Evolutionary conservation across 208 protist genomes (phyloP).

Genomic region (Trypanosoma theileri): DNA sequence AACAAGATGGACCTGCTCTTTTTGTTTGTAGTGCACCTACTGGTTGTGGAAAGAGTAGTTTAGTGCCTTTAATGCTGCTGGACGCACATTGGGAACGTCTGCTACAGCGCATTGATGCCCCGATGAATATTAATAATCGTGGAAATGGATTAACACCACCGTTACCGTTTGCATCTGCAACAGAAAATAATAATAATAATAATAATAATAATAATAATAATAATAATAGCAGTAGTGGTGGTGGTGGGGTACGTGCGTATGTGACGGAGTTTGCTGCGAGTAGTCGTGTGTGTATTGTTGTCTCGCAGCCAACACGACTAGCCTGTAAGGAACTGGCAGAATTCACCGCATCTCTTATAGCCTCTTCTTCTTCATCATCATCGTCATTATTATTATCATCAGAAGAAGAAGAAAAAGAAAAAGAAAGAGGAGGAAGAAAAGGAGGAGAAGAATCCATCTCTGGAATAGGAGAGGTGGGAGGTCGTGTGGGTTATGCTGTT

Average conservation of each 20-base stretch:
- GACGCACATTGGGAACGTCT: conserved; percentile 68
- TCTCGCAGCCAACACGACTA: conserved; percentile 78
- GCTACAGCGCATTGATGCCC: conserved; percentile 22
- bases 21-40: conserved; percentile 66
- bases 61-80: conserved; percentile 66
- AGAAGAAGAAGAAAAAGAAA: no score
- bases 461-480: conserved; percentile 27
- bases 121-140: neutral
- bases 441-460: conserved; percentile 4
- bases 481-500: conserved; percentile 75
- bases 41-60: conserved; percentile 70
- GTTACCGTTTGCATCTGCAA: conserved; percentile 12
- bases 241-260: conserved; percentile 37
- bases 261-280: conserved; percentile 36
- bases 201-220: conserved; percentile 7
- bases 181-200: neutral
- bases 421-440: no score
- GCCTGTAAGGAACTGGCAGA: conserved; percentile 64
- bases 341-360: conserved; percentile 39
- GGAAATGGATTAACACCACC: conserved; percentile 22
- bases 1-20: conserved; percentile 7
- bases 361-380: conserved; percentile 7
- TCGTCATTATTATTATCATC: neutral
- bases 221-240: conserved; percentile 5
- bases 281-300: conserved; percentile 70